phyloP scores from a whole-genome alignment of 257 asterid genomes.

The Penstemon newberryi region DNA sequence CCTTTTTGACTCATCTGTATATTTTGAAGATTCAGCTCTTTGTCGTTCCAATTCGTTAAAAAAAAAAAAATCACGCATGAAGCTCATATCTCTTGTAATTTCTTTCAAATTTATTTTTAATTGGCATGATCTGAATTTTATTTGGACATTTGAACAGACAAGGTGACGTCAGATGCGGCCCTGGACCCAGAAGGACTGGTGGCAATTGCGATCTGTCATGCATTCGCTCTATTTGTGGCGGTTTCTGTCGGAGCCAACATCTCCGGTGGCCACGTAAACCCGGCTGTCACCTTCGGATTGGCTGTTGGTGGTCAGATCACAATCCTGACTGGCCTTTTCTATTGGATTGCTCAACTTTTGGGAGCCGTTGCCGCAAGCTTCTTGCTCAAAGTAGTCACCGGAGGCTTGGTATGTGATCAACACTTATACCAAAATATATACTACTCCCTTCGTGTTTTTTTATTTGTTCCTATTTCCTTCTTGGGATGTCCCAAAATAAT shows the following conservation, averaged over 20 bases:
- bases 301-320: constrained; percentile 78
- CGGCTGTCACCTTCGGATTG: constrained; percentile 73
- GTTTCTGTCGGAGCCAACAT: constrained; percentile 64
- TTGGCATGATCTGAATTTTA: too few species aligned
- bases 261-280: constrained; percentile 81
- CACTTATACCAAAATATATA: too few species aligned
- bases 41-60: too few species aligned
- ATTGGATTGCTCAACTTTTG: constrained; percentile 66
- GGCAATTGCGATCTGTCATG: constrained; percentile 65
- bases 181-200: constrained; percentile 59
- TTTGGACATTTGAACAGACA: constrained; percentile 31
- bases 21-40: too few species aligned
- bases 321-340: constrained; percentile 56
- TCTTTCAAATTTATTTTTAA: too few species aligned
- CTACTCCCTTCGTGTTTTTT: too few species aligned
- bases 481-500: too few species aligned
- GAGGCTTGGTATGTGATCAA: constrained; percentile 46
- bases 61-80: too few species aligned
- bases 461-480: too few species aligned
- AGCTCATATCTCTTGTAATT: too few species aligned
- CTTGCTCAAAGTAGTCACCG: constrained; percentile 58
- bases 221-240: constrained; percentile 65
- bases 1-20: too few species aligned
- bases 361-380: constrained; percentile 53
- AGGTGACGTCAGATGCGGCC: constrained; percentile 54